Conservation (phyloP, 106 monocot genomes). For the Vanilla planifolia region DNA sequence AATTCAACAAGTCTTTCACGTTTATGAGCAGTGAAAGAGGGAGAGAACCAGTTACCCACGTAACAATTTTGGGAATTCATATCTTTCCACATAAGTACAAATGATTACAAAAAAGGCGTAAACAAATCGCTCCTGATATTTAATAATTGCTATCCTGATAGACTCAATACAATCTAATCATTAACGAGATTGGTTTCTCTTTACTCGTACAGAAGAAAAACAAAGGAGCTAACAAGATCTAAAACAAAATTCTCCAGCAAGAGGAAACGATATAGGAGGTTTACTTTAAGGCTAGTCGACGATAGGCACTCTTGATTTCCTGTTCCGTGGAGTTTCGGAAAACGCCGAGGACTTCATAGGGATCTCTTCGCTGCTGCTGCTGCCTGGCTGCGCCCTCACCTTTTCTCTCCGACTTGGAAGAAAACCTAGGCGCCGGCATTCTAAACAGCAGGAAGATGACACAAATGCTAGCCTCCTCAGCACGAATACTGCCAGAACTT, state of each 20-base stretch:
- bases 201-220: not conserved
- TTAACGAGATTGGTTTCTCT: not conserved
- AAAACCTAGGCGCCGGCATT: slow-evolving; percentile 46
- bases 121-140: not conserved
- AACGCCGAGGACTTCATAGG: slow-evolving; percentile 83
- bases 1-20: not conserved
- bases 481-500: not conserved
- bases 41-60: not conserved
- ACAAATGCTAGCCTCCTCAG: not conserved
- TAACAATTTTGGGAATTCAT: not conserved
- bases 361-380: slow-evolving; percentile 63
- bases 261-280: not conserved
- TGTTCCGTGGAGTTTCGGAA: slow-evolving; percentile 65
- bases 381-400: slow-evolving; percentile 15
- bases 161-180: not conserved
- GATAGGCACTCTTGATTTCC: slow-evolving; percentile 90
- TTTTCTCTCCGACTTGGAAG: slow-evolving; percentile 46
- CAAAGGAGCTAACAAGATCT: not conserved
- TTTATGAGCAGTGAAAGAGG: not conserved
- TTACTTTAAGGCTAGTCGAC: slow-evolving; percentile 93
- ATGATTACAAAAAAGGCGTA: too few species aligned
- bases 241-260: too few species aligned
- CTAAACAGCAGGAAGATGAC: not conserved
- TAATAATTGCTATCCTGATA: not conserved
- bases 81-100: not conserved